These are phyloP conservation scores for Erythrobasidium yunnanense DNA, from an alignment of 768 basidiomycete species.

Conservation along the genomic window DNA sequence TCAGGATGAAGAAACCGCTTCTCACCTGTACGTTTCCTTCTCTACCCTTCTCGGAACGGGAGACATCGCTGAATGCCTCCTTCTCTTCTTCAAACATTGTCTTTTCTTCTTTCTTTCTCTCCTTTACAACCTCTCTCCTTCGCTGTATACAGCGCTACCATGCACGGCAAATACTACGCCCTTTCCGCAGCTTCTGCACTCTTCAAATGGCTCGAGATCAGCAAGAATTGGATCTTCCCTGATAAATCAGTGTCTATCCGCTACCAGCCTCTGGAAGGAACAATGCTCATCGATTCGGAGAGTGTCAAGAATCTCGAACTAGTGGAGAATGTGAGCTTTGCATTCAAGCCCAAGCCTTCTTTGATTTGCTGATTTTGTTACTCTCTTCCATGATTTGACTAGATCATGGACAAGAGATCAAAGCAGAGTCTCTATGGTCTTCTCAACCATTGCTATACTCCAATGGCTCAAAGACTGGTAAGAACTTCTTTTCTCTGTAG, in stretches of 20 bases:
- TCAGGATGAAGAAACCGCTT: conserved; percentile 55
- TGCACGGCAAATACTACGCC: conserved; percentile 61
- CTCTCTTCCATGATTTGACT: background rate
- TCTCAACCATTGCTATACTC: conserved; percentile 67
- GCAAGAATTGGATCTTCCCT: conserved; percentile 61
- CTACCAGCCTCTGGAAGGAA: conserved; percentile 41
- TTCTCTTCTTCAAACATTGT: background rate
- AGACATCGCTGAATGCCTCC: no score
- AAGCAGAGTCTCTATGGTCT: conserved; percentile 37
- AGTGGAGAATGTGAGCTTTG: conserved; percentile 55
- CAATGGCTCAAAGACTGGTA: conserved; percentile 76
- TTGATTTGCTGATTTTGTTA: background rate
- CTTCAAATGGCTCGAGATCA: conserved; percentile 69
- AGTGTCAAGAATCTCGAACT: conserved; percentile 81
- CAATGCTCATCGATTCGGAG: conserved; percentile 87
- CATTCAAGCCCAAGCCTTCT: background rate
- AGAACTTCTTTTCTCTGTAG: background rate
- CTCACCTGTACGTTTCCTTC: background rate
- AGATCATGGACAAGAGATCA: conserved; percentile 32
- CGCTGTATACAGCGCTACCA: conserved; percentile 6
- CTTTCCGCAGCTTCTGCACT: conserved; percentile 74
- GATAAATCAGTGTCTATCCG: conserved; percentile 38
- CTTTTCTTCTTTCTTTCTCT: background rate
- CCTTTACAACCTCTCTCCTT: conserved; percentile 5
- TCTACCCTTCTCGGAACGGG: background rate